Evolutionary conservation across 345 rosid genomes (phyloP), one percentile per base, ranked within the genome.

Genomic region (Eucalyptus tenuipes): DNA sequence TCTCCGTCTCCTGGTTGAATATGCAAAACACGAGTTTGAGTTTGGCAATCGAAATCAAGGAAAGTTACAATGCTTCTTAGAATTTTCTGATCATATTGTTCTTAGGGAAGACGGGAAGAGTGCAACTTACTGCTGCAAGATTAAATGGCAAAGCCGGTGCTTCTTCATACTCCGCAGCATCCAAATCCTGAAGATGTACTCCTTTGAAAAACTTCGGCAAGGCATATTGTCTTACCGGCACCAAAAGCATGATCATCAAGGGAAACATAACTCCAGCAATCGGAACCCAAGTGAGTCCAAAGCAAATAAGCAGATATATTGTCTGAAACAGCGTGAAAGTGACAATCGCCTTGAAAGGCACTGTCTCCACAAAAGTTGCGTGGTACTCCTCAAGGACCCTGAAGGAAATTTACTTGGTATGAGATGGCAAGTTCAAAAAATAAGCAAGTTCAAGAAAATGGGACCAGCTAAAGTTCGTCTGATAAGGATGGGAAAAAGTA

Each of bases 271-370:
- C 94, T 29, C 99, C 99, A 12, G 99, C 99, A 5, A 97, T 91
- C 5, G 99, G 99, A 48, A 98, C 87, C 99, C 99, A 98, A n/a
- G 99, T 98, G 37, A 98, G 92, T 20, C 99, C 99, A 88, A 97
- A 98, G 90, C 99, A 98, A 49, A 92, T 86, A 7, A 96, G 94
- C 92, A 98, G 91, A 90, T 98, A 98, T 84, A 13, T 53, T 50
- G 98, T 94, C 91, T 98, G 99, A 90, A 98, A 98, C 40, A 95
- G 59, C 2, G 99, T 97, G 91, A 98, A 98, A 85, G 64, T 85
- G 57, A 96, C 99, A 49, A 95, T 98, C 52, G 95, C 89, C 91
- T 94, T 95, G 94, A 97, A 98, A 29, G 99, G 99, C 89, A 98
- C 99, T 0, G 98, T 97, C 92, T 98, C 99, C 86, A 98, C 94